A percentile compares a stretch with the other conserved stretches of the same genome.
Conservation (phyloP, 208 protist genomes). For the Acanthamoeba castellanii region DNA sequence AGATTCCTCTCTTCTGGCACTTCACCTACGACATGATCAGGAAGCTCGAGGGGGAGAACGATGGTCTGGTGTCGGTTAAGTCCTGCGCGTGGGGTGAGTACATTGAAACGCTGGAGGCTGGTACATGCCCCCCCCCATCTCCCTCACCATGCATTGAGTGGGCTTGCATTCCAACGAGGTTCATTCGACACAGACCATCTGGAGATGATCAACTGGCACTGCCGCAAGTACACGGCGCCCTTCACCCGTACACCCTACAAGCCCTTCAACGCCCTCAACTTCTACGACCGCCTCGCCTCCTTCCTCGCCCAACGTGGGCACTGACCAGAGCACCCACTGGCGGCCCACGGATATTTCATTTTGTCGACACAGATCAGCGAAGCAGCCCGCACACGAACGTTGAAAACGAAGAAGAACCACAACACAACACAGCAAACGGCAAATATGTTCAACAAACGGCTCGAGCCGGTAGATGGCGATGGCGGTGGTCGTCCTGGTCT, state of each 20-base stretch:
- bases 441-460: too few relatives aligned
- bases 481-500: too few relatives aligned
- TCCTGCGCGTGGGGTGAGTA: slow-evolving; percentile 54
- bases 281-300: slow-evolving; percentile 42
- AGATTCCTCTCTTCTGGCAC: slow-evolving; percentile 38
- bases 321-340: neutral
- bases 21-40: slow-evolving; percentile 55
- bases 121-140: neutral
- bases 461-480: too few relatives aligned
- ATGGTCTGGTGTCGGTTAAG: slow-evolving; percentile 54
- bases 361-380: neutral
- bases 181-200: neutral
- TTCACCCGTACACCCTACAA: slow-evolving; percentile 34
- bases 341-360: neutral
- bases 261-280: slow-evolving; percentile 54
- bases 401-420: too few relatives aligned
- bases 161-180: neutral
- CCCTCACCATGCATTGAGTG: neutral
- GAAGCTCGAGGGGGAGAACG: slow-evolving; percentile 39
- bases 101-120: slow-evolving; percentile 32
- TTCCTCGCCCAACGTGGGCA: slow-evolving; percentile 61
- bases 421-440: too few relatives aligned
- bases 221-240: slow-evolving; percentile 28
- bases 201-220: slow-evolving; percentile 73
- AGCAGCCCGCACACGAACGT: too few relatives aligned